These are phyloP conservation scores for Selaginella tamariscina DNA, from an alignment of 75 land plant genomes.

Conservation along the genomic window DNA sequence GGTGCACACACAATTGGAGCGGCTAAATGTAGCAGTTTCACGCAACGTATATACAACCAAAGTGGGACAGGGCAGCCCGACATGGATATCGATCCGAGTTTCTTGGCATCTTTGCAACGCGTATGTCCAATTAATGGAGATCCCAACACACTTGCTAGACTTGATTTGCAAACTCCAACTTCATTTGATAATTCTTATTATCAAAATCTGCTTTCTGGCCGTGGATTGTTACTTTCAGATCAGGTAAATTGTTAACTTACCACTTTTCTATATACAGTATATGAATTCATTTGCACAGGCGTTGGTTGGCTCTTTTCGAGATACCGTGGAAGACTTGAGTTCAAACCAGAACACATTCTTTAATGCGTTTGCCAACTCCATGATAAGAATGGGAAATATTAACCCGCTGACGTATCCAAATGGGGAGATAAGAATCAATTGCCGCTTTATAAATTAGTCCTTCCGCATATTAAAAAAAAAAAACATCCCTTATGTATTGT, in stretches of 20 bases:
- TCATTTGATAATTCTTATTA: background rate
- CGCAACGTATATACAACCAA: constrained; percentile 41
- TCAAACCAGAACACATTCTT: background rate
- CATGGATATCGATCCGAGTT: constrained; percentile 25
- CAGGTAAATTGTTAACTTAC: too few species aligned
- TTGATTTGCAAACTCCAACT: background rate
- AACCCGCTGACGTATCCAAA: background rate
- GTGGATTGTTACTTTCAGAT: background rate
- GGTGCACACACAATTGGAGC: constrained; percentile 47
- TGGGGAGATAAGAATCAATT: background rate
- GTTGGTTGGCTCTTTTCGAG: background rate
- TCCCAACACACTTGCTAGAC: constrained; percentile 22
- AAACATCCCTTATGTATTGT: too few species aligned
- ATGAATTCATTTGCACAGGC: background rate
- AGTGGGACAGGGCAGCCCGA: constrained; percentile 44
- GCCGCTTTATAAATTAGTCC: background rate
- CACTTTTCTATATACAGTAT: too few species aligned
- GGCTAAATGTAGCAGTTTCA: constrained; percentile 42
- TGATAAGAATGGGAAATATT: background rate
- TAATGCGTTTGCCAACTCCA: background rate
- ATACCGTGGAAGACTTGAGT: background rate
- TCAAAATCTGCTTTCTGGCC: background rate
- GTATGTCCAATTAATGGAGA: constrained; percentile 24
- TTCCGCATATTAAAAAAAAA: too few species aligned
- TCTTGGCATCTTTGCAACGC: constrained; percentile 11